Evolutionary conservation across 768 basidiomycete genomes (phyloP).

Genomic region (Naganishia kalamii): DNA sequence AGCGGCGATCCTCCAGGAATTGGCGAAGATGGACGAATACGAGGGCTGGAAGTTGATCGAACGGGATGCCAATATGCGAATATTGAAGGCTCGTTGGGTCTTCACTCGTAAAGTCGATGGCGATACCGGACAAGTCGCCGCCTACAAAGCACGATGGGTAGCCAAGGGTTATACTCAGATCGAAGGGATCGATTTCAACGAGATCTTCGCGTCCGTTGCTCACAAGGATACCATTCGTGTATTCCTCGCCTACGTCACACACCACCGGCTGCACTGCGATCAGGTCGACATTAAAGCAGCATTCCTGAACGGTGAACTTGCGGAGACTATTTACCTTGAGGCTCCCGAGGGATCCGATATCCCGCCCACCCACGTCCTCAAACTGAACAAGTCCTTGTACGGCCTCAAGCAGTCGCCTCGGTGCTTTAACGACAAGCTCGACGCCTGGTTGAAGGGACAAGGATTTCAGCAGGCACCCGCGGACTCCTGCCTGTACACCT

Average conservation of each 20-base stretch:
- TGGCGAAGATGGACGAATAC: slow-evolving; percentile 15
- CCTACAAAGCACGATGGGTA: slow-evolving; percentile 51
- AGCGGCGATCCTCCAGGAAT: background rate
- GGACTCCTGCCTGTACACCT: no score
- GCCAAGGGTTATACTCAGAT: slow-evolving; percentile 50
- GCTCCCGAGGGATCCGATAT: no score
- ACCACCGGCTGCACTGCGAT: slow-evolving; percentile 46
- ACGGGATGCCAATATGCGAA: background rate
- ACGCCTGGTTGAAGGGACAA: no score
- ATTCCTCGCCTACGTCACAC: slow-evolving; percentile 48
- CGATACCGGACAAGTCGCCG: slow-evolving; percentile 39
- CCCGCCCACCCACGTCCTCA: no score
- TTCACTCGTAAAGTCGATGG: slow-evolving; percentile 5
- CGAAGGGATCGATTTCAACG: slow-evolving; percentile 49
- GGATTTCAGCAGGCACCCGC: no score
- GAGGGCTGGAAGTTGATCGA: background rate
- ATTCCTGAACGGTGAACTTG: no score
- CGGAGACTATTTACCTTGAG: no score
- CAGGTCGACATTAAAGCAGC: no score
- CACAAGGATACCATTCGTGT: slow-evolving; percentile 32
- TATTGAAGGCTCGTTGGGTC: background rate
- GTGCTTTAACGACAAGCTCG: no score
- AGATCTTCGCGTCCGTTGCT: slow-evolving; percentile 45
- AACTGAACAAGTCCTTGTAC: no score
- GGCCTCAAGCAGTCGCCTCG: no score